Percentiles rank a stretch among this genome's conserved stretches.
Conservation (phyloP, 129 eudicot genomes). For the Rutidosis leptorrhynchoides region DNA sequence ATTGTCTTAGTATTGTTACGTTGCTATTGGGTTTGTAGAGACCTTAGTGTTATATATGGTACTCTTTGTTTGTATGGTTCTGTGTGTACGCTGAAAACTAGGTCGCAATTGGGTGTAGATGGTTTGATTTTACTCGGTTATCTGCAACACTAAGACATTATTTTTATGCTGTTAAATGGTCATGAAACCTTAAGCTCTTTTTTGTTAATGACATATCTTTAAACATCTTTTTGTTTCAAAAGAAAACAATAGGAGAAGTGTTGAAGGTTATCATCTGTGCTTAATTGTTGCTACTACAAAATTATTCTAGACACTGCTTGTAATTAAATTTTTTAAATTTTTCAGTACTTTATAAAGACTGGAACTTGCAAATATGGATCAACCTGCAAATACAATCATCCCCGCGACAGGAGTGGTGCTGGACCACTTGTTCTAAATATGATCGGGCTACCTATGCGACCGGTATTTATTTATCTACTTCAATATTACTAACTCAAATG, state of each 20-base stretch:
- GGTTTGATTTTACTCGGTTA: neutral
- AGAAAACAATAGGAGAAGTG: neutral
- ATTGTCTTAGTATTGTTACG: neutral
- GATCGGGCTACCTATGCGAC: slow-evolving; percentile 73
- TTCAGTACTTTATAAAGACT: slow-evolving; percentile 78
- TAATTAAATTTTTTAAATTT: slow-evolving; percentile 28
- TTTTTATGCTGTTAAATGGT: slow-evolving; percentile 1
- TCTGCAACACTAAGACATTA: slow-evolving; percentile 1
- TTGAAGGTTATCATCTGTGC: neutral
- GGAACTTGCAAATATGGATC: slow-evolving; percentile 92
- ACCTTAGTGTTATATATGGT: neutral
- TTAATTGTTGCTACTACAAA: neutral
- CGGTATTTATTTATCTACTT: slow-evolving; percentile 47
- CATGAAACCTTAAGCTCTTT: neutral
- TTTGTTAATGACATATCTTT: neutral
- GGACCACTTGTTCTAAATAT: slow-evolving; percentile 49
- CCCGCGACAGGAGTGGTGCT: slow-evolving; percentile 59
- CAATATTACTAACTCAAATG: neutral
- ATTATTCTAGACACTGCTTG: slow-evolving; percentile 3
- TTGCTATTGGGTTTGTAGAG: neutral
- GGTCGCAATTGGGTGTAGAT: neutral
- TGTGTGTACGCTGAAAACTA: neutral
- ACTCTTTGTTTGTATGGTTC: neutral
- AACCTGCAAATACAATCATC: slow-evolving; percentile 87
- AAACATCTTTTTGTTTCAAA: neutral